phyloP scores from a whole-genome alignment of 2,329 filamentous ascomycete species.

The Plectosphaerella cucumerina region DNA sequence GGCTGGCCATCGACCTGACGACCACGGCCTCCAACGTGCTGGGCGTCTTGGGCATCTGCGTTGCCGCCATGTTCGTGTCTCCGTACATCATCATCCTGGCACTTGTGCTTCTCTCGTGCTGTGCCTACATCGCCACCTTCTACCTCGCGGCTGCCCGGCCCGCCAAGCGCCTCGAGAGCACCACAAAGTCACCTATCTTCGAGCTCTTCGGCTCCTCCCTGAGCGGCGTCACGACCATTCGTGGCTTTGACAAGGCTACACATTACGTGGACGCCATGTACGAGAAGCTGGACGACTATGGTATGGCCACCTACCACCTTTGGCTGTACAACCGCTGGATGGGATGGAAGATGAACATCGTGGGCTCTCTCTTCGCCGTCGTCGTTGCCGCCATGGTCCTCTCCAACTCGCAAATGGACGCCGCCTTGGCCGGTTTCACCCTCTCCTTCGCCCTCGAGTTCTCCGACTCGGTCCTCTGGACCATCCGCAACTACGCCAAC shows the following conservation, averaged over 20 bases:
- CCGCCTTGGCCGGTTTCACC: slow-evolving; percentile 71
- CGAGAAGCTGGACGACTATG: slow-evolving; percentile 62
- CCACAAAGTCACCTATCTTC: slow-evolving; percentile 72
- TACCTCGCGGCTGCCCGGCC: slow-evolving; percentile 72
- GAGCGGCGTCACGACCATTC: slow-evolving; percentile 69
- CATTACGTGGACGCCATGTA: slow-evolving; percentile 69
- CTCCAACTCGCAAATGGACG: slow-evolving; percentile 55
- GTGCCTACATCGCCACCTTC: slow-evolving; percentile 50
- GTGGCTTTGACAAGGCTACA: slow-evolving; percentile 66
- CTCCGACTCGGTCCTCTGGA: slow-evolving; percentile 58
- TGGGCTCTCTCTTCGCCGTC: slow-evolving; percentile 66
- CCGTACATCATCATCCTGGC: slow-evolving; percentile 62
- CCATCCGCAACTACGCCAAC: slow-evolving; percentile 63
- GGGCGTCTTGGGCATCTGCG: slow-evolving; percentile 59
- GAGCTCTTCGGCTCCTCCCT: slow-evolving; percentile 74
- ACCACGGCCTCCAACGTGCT: slow-evolving; percentile 58
- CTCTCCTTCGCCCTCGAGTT: slow-evolving; percentile 71
- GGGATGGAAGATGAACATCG: slow-evolving; percentile 64
- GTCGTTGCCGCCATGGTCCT: slow-evolving; percentile 63
- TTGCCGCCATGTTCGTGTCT: slow-evolving; percentile 65
- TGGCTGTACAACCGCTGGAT: slow-evolving; percentile 77
- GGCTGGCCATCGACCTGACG: slow-evolving; percentile 58
- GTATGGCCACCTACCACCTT: slow-evolving; percentile 60
- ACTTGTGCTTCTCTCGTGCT: slow-evolving; percentile 51
- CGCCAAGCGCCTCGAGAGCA: slow-evolving; percentile 73